phyloP scores from a whole-genome alignment of 1,284 basidiomycete genomes.

The Ustilago crameri region DNA sequence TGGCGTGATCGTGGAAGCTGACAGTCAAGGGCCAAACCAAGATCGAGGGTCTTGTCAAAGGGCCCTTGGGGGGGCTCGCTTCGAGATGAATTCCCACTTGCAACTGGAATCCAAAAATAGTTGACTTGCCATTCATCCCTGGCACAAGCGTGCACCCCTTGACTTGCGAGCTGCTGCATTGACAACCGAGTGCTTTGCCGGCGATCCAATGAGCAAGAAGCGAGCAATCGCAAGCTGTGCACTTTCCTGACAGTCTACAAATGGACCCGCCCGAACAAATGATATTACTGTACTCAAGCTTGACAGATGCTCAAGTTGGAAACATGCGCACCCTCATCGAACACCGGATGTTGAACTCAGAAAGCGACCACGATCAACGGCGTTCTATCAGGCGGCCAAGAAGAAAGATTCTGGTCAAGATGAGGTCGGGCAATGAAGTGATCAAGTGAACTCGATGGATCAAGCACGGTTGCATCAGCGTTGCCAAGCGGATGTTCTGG shows the following conservation, averaged over 20 bases:
- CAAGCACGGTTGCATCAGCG: conserved; percentile 6
- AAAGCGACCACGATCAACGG: too few species aligned
- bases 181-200: not conserved
- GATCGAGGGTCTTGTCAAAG: conserved; percentile 23
- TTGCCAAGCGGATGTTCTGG: too few species aligned
- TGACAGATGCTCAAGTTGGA: too few species aligned
- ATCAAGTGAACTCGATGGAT: not conserved
- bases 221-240: not conserved
- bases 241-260: too few species aligned
- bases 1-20: too few species aligned
- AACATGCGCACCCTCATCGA: too few species aligned
- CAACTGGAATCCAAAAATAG: conserved; percentile 8
- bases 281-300: too few species aligned
- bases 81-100: conserved; percentile 6
- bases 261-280: too few species aligned
- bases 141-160: not conserved
- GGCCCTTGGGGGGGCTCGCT: conserved; percentile 10
- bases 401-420: too few species aligned
- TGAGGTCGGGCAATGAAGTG: not conserved
- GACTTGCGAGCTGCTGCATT: not conserved
- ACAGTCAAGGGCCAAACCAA: not conserved
- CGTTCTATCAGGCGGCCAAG: too few species aligned
- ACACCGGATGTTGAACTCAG: too few species aligned
- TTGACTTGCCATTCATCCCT: too few species aligned
- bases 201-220: not conserved